phyloP scores from a whole-genome alignment of 2,329 filamentous ascomycete species.

The Xylogone sp. region DNA sequence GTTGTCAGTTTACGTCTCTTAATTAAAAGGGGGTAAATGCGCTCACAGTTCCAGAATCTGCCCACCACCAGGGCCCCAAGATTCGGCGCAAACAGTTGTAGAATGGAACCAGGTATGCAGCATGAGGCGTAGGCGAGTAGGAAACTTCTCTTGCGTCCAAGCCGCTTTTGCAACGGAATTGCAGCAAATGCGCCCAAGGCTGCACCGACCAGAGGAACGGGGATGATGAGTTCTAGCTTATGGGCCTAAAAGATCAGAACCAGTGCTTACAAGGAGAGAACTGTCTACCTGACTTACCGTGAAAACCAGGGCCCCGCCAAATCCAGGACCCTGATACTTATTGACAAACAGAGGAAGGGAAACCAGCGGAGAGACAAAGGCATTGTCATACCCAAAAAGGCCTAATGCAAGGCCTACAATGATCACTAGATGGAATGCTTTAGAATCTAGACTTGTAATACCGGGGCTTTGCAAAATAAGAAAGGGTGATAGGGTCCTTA shows the following conservation, averaged over 20 bases:
- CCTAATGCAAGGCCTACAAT: not conserved
- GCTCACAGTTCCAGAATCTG: constrained; percentile 24
- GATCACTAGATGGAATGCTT: not conserved
- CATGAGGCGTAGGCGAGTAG: constrained; percentile 26
- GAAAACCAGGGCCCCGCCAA: not conserved
- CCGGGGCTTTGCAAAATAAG: not conserved
- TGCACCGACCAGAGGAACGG: constrained; percentile 31
- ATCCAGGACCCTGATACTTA: not conserved
- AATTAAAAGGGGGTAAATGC: not conserved
- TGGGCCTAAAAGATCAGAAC: not conserved
- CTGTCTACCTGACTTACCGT: not conserved
- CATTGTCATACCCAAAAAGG: not conserved
- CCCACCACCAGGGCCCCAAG: constrained; percentile 30
- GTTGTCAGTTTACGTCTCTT: not conserved
- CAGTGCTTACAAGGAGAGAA: not conserved
- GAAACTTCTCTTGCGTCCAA: constrained; percentile 32
- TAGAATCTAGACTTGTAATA: not conserved
- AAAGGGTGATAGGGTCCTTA: not conserved
- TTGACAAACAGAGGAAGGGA: not conserved
- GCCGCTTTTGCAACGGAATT: constrained; percentile 28
- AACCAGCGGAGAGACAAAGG: not conserved
- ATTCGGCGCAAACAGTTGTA: constrained; percentile 33
- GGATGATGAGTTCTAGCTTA: constrained; percentile 32
- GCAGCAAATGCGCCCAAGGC: constrained; percentile 29
- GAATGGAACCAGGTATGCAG: constrained; percentile 28